These are phyloP conservation scores for Ustilago cynodontis DNA, from an alignment of 1,284 basidiomycete genomes.

Conservation along the genomic window DNA sequence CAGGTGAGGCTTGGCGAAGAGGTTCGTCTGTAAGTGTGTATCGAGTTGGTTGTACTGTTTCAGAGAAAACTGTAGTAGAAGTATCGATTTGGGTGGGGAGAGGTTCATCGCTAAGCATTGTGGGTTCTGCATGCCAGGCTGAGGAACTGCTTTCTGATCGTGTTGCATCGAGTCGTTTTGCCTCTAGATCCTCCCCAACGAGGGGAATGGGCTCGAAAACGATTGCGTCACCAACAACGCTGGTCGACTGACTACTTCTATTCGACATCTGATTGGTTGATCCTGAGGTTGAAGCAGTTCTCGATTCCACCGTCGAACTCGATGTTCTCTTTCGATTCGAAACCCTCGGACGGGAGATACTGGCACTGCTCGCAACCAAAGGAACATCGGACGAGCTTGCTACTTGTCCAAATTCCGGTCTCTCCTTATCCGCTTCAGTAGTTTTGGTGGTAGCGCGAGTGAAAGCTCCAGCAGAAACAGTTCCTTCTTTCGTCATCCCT, in stretches of 20 bases:
- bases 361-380: conserved; percentile 28
- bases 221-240: conserved; percentile 9
- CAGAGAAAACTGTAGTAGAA: no score
- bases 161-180: background rate
- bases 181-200: background rate
- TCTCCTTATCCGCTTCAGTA: conserved; percentile 5
- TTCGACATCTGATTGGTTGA: conserved; percentile 30
- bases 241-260: conserved; percentile 38
- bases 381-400: conserved; percentile 46
- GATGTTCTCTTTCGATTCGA: conserved; percentile 25
- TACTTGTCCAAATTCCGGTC: conserved; percentile 44
- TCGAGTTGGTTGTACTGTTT: conserved; percentile 22
- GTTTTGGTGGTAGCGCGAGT: conserved; percentile 23
- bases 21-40: conserved; percentile 39
- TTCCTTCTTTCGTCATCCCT: conserved; percentile 20
- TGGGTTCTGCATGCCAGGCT: conserved; percentile 5
- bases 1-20: background rate
- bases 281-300: conserved; percentile 25
- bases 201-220: background rate
- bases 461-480: conserved; percentile 43
- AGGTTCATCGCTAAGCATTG: background rate
- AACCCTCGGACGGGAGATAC: conserved; percentile 30
- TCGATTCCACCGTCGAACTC: conserved; percentile 36
- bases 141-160: background rate
- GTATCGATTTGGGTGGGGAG: background rate